These are phyloP conservation scores for Liquidambar formosana DNA, from an alignment of 164 flowering plant genomes.

Conservation along the genomic window DNA sequence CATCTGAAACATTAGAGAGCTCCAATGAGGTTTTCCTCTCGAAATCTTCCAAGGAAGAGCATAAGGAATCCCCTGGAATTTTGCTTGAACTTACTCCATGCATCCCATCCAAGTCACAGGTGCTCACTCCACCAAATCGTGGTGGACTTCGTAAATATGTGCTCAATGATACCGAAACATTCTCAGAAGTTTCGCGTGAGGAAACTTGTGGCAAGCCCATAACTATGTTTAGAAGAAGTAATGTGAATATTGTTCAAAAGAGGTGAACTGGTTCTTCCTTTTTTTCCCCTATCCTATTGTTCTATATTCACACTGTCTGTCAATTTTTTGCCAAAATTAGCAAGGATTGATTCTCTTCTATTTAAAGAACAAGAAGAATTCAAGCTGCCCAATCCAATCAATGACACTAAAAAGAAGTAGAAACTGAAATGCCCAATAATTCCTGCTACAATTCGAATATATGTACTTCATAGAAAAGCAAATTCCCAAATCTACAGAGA, in stretches of 20 bases:
- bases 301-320: neutral
- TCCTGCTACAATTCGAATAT: neutral
- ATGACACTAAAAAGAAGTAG: neutral
- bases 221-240: constrained; percentile 3
- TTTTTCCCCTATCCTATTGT: neutral
- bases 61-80: constrained; percentile 17
- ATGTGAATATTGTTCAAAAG: neutral
- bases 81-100: constrained; percentile 20
- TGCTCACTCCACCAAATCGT: constrained; percentile 29
- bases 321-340: neutral
- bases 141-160: constrained; percentile 38
- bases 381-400: constrained; percentile 4
- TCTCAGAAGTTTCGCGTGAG: constrained; percentile 40
- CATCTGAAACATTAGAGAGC: constrained; percentile 26
- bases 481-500: neutral
- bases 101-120: constrained; percentile 51
- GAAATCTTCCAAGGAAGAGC: constrained; percentile 41
- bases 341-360: neutral
- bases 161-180: constrained; percentile 38
- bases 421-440: neutral
- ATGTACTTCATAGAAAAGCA: neutral
- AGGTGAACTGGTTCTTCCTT: neutral
- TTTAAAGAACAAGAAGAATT: neutral
- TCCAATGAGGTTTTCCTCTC: constrained; percentile 40
- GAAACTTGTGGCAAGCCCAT: constrained; percentile 84